These are phyloP conservation scores for Talaromyces sp. DNA, from an alignment of 2,329 filamentous ascomycete species.

Conservation along the genomic window DNA sequence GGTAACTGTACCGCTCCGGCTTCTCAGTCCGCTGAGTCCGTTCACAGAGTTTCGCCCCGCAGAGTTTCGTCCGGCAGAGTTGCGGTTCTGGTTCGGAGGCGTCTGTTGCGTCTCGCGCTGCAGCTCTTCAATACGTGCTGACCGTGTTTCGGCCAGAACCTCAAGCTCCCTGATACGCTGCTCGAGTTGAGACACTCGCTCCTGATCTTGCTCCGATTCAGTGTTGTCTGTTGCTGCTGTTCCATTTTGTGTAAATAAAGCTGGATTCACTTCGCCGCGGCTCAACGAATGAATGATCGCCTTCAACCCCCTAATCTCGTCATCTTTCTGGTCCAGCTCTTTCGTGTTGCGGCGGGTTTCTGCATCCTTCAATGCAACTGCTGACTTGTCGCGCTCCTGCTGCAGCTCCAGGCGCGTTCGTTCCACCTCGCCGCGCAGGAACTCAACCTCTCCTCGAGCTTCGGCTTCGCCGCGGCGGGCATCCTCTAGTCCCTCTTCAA, in stretches of 20 bases:
- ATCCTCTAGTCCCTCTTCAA: conserved; percentile 95
- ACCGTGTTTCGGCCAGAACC: conserved; percentile 65
- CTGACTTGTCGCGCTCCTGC: conserved; percentile 78
- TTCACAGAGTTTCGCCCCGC: conserved; percentile 17
- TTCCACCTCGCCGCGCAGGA: conserved; percentile 89
- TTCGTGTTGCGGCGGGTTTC: conserved; percentile 49
- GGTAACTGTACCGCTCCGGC: conserved; percentile 32
- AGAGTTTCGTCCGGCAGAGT: conserved; percentile 8
- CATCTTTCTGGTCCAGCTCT: conserved; percentile 88
- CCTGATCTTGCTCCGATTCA: conserved; percentile 45
- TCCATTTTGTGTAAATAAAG: conserved; percentile 24
- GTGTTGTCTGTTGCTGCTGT: conserved; percentile 14
- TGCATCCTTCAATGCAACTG: conserved; percentile 52
- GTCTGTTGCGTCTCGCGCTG: conserved; percentile 40
- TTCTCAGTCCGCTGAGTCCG: conserved; percentile 18
- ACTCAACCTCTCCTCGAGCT: conserved; percentile 91
- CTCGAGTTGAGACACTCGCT: conserved; percentile 63
- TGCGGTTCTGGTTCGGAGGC: conserved; percentile 7
- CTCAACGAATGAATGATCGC: conserved; percentile 96
- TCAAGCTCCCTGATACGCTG: conserved; percentile 75
- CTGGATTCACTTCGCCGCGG: conserved; percentile 45
- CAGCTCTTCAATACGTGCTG: conserved; percentile 71
- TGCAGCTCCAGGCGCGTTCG: conserved; percentile 80
- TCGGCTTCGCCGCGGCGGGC: conserved; percentile 90
- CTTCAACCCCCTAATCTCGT: conserved; percentile 94